Conservation (phyloP, 2,329 filamentous ascomycete genomes). For the Periconia sp. region DNA sequence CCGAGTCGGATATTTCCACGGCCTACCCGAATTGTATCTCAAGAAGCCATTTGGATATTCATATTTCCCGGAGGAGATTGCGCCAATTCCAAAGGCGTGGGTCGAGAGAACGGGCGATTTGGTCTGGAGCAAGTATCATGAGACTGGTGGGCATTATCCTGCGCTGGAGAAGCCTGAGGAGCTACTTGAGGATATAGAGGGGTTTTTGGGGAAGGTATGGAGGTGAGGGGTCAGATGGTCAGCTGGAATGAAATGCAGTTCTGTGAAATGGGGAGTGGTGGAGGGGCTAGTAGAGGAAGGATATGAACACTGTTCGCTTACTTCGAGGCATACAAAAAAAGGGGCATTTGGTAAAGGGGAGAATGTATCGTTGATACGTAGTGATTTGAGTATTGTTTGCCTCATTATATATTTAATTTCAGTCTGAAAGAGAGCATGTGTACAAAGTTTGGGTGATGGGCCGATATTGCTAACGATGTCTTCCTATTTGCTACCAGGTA, state of each 20-base stretch:
- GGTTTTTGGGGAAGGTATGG: slow-evolving; percentile 48
- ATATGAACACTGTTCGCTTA: too few species aligned
- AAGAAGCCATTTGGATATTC: slow-evolving; percentile 53
- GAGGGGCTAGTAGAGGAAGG: too few species aligned
- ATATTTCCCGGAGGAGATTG: slow-evolving; percentile 52
- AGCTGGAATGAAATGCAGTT: too few species aligned
- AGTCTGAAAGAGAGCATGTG: too few species aligned
- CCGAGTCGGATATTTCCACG: slow-evolving; percentile 16
- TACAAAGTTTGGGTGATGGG: background rate
- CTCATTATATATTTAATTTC: too few species aligned
- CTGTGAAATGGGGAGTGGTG: too few species aligned
- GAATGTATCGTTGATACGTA: too few species aligned
- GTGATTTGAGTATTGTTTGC: too few species aligned
- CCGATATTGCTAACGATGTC: too few species aligned
- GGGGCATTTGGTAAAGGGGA: too few species aligned
- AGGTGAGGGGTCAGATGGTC: slow-evolving; percentile 6
- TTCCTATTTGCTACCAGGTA: too few species aligned
- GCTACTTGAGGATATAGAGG: slow-evolving; percentile 54
- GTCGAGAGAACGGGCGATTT: slow-evolving; percentile 46
- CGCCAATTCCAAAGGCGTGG: slow-evolving; percentile 49
- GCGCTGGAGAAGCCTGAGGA: slow-evolving; percentile 51
- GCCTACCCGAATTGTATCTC: slow-evolving; percentile 30
- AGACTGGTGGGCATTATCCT: slow-evolving; percentile 56
- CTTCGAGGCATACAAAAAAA: too few species aligned
- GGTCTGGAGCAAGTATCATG: slow-evolving; percentile 45